phyloP scores from a whole-genome alignment of 257 asterid genomes.

The Penstemon davidsonii region DNA sequence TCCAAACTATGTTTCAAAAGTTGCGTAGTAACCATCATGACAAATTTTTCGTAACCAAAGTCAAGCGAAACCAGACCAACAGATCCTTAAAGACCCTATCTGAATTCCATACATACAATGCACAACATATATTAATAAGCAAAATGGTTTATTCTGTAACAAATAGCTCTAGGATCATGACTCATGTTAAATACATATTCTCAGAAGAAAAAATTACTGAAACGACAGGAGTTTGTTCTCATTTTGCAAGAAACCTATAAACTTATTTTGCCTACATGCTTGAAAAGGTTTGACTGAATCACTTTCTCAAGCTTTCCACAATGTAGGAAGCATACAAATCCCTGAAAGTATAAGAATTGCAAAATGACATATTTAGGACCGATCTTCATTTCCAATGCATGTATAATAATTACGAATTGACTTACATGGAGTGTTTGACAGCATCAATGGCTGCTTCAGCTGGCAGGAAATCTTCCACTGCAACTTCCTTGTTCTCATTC shows the following conservation, averaged over 20 bases:
- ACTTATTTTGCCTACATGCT: conserved; percentile 17
- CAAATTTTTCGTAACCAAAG: no score
- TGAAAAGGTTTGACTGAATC: conserved; percentile 24
- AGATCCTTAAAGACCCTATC: no score
- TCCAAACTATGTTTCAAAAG: no score
- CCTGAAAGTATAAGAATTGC: conserved; percentile 44
- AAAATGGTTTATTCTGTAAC: not conserved
- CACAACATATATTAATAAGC: not conserved
- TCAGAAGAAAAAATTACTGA: not conserved
- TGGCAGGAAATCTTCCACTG: conserved; percentile 60
- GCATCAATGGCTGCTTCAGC: conserved; percentile 49
- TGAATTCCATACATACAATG: not conserved
- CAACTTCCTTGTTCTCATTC: conserved; percentile 76
- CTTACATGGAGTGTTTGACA: conserved; percentile 68
- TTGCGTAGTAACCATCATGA: no score
- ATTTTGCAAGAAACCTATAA: not conserved
- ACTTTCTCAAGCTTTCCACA: conserved; percentile 75
- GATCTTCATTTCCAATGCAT: not conserved
- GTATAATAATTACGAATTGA: not conserved
- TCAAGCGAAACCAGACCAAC: no score
- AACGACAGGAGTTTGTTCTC: not conserved
- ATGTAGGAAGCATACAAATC: conserved; percentile 84
- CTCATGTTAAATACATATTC: not conserved
- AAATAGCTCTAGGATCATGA: no score
- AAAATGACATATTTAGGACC: not conserved